Evolutionary conservation across 257 asterid species (phyloP).

Genomic region (Coffea canephora): DNA sequence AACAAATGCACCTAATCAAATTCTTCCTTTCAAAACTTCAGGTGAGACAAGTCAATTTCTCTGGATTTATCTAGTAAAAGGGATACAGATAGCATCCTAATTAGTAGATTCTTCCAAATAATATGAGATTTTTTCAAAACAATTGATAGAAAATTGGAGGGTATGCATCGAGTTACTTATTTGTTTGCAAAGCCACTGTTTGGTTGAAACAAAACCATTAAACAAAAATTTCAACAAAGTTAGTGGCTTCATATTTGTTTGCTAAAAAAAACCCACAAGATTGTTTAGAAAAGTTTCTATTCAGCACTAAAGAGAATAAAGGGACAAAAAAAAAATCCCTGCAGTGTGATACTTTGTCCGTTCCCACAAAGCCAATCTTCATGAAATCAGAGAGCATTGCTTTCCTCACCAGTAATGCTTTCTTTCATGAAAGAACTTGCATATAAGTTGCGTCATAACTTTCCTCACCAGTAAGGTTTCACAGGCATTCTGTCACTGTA

Average conservation of each 20-base stretch:
- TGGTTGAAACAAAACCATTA: neutral
- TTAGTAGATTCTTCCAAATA: neutral
- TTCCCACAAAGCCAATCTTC: too few species aligned
- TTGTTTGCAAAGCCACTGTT: neutral
- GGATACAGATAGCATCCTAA: neutral
- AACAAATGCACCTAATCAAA: neutral
- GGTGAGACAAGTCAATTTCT: neutral
- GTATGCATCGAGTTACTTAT: neutral
- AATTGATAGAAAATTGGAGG: neutral
- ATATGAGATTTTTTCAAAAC: neutral
- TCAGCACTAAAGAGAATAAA: too few species aligned
- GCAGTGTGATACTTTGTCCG: too few species aligned
- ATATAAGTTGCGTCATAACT: neutral
- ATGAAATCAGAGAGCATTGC: too few species aligned
- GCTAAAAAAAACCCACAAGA: neutral
- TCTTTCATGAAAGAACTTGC: neutral
- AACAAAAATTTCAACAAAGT: neutral
- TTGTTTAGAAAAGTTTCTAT: too few species aligned
- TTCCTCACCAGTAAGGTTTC: too few species aligned
- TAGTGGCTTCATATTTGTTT: neutral
- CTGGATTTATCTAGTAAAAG: neutral
- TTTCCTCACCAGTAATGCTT: too few species aligned
- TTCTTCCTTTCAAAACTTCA: neutral
- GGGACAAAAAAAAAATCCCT: too few species aligned
- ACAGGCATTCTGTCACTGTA: too few species aligned